Evolutionary conservation across 805 yeast genomes (phyloP).

Genomic region (Kazachstania martiniae): DNA sequence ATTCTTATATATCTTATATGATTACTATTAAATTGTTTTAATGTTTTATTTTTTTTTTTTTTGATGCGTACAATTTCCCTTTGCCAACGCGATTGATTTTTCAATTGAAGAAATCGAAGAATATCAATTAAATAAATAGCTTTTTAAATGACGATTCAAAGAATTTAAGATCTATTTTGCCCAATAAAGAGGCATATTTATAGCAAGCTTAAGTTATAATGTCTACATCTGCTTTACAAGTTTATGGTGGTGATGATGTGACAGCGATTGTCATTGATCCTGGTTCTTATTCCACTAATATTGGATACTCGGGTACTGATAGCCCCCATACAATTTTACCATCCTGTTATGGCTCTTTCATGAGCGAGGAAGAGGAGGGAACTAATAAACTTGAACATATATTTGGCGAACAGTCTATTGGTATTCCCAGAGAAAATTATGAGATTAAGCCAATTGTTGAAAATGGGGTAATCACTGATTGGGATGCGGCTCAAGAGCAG

Average conservation of each 20-base stretch:
- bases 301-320: slow-evolving; percentile 91
- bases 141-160: too few species aligned
- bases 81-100: too few species aligned
- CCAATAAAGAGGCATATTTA: background rate
- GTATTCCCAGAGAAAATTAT: slow-evolving; percentile 40
- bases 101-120: too few species aligned
- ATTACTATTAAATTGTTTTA: too few species aligned
- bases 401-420: slow-evolving; percentile 33
- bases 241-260: slow-evolving; percentile 65
- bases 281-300: slow-evolving; percentile 72
- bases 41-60: too few species aligned
- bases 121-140: too few species aligned
- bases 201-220: slow-evolving; percentile 6
- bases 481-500: slow-evolving; percentile 78
- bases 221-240: slow-evolving; percentile 36
- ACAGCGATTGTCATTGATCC: slow-evolving; percentile 87
- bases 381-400: slow-evolving; percentile 17
- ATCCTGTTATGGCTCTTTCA: slow-evolving; percentile 43
- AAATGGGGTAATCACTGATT: slow-evolving; percentile 59
- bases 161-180: background rate
- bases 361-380: slow-evolving; percentile 11
- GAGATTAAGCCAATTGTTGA: slow-evolving; percentile 48
- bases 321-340: slow-evolving; percentile 69
- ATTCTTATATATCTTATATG: too few species aligned
- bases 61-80: too few species aligned